phyloP scores from a whole-genome alignment of 495 filamentous ascomycete genomes.

The Haplographium delicatum region DNA sequence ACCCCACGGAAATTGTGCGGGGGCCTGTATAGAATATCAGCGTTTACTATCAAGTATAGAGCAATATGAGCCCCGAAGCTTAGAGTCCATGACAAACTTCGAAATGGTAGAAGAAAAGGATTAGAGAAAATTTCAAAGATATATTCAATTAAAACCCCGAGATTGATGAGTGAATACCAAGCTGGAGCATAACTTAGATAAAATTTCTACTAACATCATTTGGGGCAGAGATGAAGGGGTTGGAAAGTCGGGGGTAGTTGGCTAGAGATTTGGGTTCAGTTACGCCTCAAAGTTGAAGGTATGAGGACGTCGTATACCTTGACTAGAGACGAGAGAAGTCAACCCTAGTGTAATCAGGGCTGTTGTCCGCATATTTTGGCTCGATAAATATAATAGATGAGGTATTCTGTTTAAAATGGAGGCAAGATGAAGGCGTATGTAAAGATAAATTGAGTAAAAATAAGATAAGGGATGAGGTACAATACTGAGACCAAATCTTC shows the following conservation, averaged over 20 bases:
- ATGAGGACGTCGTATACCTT: background rate
- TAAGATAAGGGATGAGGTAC: no score
- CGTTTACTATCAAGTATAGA: background rate
- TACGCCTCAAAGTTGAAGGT: background rate
- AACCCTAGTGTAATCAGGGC: background rate
- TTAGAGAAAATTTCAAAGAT: background rate
- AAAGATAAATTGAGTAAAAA: no score
- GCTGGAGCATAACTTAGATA: background rate
- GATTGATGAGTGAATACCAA: background rate
- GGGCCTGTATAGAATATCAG: background rate
- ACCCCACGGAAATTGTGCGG: conserved; percentile 44
- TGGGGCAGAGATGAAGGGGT: background rate
- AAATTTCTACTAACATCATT: background rate
- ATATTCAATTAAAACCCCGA: background rate
- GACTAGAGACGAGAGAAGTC: background rate
- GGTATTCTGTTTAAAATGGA: background rate
- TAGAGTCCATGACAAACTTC: background rate
- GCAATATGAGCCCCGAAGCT: background rate
- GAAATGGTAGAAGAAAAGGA: background rate
- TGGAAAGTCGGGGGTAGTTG: background rate
- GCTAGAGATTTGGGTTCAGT: background rate
- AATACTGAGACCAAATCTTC: no score
- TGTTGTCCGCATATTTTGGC: no score
- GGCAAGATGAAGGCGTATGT: no score
- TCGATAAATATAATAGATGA: no score